phyloP scores from a whole-genome alignment of 768 basidiomycete genomes.

The Boletus subparvulus region DNA sequence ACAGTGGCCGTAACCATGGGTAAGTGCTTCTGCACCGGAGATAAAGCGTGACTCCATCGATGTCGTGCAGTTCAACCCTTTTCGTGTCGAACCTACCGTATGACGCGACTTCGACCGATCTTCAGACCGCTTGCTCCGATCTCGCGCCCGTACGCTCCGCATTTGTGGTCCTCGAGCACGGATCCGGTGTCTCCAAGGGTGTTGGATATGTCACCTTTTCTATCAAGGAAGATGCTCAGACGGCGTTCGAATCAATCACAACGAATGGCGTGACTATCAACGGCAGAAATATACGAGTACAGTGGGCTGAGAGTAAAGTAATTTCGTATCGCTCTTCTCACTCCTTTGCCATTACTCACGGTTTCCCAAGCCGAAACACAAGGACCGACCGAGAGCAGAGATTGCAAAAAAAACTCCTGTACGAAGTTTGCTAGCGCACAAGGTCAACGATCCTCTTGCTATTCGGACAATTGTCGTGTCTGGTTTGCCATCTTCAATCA shows the following conservation, averaged over 20 bases:
- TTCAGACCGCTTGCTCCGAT: conserved; percentile 92
- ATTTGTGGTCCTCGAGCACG: conserved; percentile 85
- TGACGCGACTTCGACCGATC: conserved; percentile 83
- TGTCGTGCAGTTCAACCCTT: conserved; percentile 63
- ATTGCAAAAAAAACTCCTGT: conserved; percentile 35
- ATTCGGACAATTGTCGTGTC: conserved; percentile 78
- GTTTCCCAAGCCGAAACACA: conserved; percentile 43
- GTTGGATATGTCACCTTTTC: conserved; percentile 97
- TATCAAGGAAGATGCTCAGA: conserved; percentile 82
- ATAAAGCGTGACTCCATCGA: not conserved
- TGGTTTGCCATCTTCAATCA: conserved; percentile 63
- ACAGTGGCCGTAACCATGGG: conserved; percentile 19
- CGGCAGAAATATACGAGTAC: conserved; percentile 67
- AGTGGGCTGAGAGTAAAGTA: conserved; percentile 84
- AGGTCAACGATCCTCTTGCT: conserved; percentile 69
- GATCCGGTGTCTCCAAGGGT: conserved; percentile 79
- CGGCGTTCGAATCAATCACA: conserved; percentile 62
- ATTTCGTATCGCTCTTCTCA: conserved; percentile 2
- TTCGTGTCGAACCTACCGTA: conserved; percentile 95
- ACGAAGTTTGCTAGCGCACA: conserved; percentile 33
- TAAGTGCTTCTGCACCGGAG: not conserved
- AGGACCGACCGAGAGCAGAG: conserved; percentile 33
- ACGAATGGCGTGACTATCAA: conserved; percentile 65
- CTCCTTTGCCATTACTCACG: not conserved
- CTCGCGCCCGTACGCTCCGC: conserved; percentile 92